These are phyloP conservation scores for Pseudogymnoascus sp. DNA, from an alignment of 2,329 filamentous ascomycete genomes.

Conservation along the genomic window DNA sequence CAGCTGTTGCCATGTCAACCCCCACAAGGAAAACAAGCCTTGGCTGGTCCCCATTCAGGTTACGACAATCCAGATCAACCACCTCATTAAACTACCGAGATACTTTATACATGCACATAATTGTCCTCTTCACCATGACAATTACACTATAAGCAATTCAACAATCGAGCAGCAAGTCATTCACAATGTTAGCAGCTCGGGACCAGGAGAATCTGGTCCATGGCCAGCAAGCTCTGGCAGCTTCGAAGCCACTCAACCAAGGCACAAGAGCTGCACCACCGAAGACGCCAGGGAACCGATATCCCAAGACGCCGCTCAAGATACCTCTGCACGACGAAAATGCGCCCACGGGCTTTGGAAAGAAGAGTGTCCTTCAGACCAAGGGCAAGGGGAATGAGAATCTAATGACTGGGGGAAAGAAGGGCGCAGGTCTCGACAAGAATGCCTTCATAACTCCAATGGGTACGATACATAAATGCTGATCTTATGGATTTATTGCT, in stretches of 20 bases:
- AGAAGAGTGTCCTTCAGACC: slow-evolving; percentile 50
- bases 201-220: slow-evolving; percentile 86
- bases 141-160: neutral
- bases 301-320: slow-evolving; percentile 75
- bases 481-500: slow-evolving; percentile 11
- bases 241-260: slow-evolving; percentile 65
- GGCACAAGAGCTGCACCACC: slow-evolving; percentile 51
- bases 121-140: slow-evolving; percentile 1
- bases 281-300: slow-evolving; percentile 71
- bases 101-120: slow-evolving; percentile 4
- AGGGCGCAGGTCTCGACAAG: slow-evolving; percentile 43
- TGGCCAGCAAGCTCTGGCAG: slow-evolving; percentile 60
- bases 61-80: slow-evolving; percentile 5
- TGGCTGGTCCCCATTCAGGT: slow-evolving; percentile 8
- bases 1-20: slow-evolving; percentile 9
- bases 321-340: slow-evolving; percentile 80
- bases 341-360: slow-evolving; percentile 47
- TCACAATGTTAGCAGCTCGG: slow-evolving; percentile 63
- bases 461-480: slow-evolving; percentile 45
- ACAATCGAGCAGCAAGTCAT: slow-evolving; percentile 12
- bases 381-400: slow-evolving; percentile 51
- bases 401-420: slow-evolving; percentile 44
- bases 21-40: slow-evolving; percentile 2
- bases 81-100: slow-evolving; percentile 6
- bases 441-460: slow-evolving; percentile 70